A percentile compares a stretch with the other conserved stretches of the same genome.
Evolutionary conservation across 805 yeast genomes (phyloP).

Genomic region (Cyberlindnera lachancei): DNA sequence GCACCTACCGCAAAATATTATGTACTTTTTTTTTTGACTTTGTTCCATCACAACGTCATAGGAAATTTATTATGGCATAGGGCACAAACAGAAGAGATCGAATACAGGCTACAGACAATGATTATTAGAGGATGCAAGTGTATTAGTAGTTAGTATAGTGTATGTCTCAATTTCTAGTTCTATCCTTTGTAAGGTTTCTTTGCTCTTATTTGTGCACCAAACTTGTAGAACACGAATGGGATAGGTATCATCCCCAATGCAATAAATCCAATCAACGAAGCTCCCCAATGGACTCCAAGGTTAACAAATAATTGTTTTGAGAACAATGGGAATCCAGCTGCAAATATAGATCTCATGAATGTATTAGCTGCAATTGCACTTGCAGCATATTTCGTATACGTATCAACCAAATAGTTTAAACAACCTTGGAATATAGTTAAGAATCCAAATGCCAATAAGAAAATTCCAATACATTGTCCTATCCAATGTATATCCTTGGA

Average conservation of each 20-base stretch:
- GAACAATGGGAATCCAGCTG: conserved; percentile 56
- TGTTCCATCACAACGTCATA: no score
- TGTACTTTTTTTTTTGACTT: no score
- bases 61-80: no score
- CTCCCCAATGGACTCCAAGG: conserved; percentile 48
- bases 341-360: conserved; percentile 49
- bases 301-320: conserved; percentile 43
- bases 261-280: conserved; percentile 44
- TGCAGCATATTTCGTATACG: conserved; percentile 51
- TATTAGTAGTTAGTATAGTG: no score
- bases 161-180: no score
- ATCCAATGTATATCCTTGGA: conserved; percentile 38
- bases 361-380: conserved; percentile 62
- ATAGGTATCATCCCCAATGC: conserved; percentile 45
- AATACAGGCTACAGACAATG: no score
- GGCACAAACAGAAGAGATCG: no score
- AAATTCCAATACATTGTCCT: conserved; percentile 53
- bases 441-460: conserved; percentile 44
- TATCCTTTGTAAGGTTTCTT: conserved; percentile 17
- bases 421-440: conserved; percentile 52
- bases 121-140: no score
- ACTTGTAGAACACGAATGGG: conserved; percentile 46
- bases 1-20: no score
- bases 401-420: conserved; percentile 53
- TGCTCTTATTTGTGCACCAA: conserved; percentile 34